Percentiles rank a stretch among this genome's conserved stretches.
These are phyloP conservation scores for Pichia occidentalis DNA, from an alignment of 805 yeast species.

Conservation along the genomic window DNA sequence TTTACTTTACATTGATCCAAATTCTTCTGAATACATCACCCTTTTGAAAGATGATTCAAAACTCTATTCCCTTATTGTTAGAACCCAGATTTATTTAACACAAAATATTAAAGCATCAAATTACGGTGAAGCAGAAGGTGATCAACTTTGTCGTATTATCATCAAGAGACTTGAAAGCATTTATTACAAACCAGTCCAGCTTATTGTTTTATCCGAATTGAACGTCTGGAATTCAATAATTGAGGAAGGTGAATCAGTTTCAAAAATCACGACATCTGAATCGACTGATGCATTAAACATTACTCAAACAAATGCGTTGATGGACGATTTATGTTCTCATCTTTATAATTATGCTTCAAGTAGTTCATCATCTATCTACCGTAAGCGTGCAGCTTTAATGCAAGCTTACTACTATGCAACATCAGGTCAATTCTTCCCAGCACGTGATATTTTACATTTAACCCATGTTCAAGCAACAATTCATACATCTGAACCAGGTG, in stretches of 20 bases:
- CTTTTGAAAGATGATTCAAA: conserved; percentile 82
- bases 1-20: conserved; percentile 86
- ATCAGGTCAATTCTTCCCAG: conserved; percentile 73
- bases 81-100: conserved; percentile 85
- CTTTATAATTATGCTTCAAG: conserved; percentile 38
- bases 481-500: conserved; percentile 73
- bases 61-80: conserved; percentile 68
- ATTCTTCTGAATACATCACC: conserved; percentile 86
- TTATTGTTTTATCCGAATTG: conserved; percentile 62
- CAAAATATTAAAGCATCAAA: conserved; percentile 41
- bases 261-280: conserved; percentile 22
- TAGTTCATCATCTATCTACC: conserved; percentile 61
- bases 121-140: conserved; percentile 40
- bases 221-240: conserved; percentile 64
- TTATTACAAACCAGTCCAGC: conserved; percentile 81
- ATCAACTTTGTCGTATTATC: conserved; percentile 65
- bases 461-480: conserved; percentile 82
- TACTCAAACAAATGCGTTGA: conserved; percentile 45
- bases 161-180: conserved; percentile 85
- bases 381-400: conserved; percentile 77
- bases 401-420: conserved; percentile 89
- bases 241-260: conserved; percentile 26
- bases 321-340: conserved; percentile 58
- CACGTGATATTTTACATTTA: conserved; percentile 80
- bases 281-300: conserved; percentile 25